Conservation (phyloP, 805 yeast species). For the Kregervanrija delftensis region DNA sequence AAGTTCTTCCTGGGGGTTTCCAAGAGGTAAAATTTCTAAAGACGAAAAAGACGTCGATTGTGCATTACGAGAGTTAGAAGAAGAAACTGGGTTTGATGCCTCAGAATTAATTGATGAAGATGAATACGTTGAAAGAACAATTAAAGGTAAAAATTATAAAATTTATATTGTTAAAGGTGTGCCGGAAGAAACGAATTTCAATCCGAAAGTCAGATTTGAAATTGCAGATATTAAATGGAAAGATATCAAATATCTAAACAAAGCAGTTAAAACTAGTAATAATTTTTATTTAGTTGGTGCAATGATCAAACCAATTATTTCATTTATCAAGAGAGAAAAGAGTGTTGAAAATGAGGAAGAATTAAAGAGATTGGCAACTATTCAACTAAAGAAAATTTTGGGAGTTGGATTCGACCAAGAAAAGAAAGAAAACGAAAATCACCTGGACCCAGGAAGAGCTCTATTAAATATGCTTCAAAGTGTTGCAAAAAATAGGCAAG, state of each 20-base stretch:
- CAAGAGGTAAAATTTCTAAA: slow-evolving; percentile 93
- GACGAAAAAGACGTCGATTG: slow-evolving; percentile 85
- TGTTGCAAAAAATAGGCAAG: slow-evolving; percentile 30
- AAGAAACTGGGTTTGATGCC: slow-evolving; percentile 90
- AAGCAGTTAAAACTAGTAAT: slow-evolving; percentile 24
- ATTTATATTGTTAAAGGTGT: slow-evolving; percentile 73
- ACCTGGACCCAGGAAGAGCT: slow-evolving; percentile 68
- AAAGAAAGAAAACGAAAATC: slow-evolving; percentile 17
- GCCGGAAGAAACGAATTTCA: slow-evolving; percentile 68
- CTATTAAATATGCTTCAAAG: slow-evolving; percentile 54
- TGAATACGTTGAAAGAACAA: slow-evolving; percentile 74
- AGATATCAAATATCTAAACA: slow-evolving; percentile 41
- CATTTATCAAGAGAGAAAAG: slow-evolving; percentile 52
- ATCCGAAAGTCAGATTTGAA: slow-evolving; percentile 82
- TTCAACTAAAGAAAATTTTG: slow-evolving; percentile 54
- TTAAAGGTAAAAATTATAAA: slow-evolving; percentile 77
- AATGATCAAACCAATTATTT: slow-evolving; percentile 42
- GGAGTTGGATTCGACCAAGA: slow-evolving; percentile 42
- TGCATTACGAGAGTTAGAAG: slow-evolving; percentile 86
- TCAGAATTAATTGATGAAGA: slow-evolving; percentile 57
- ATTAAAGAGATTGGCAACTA: slow-evolving; percentile 56
- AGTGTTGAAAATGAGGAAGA: slow-evolving; percentile 45
- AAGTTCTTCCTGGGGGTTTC: slow-evolving; percentile 83
- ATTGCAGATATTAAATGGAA: slow-evolving; percentile 80
- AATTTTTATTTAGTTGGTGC: slow-evolving; percentile 40